Conservation (phyloP, 2,329 filamentous ascomycete genomes). For the Aureobasidium musti region DNA sequence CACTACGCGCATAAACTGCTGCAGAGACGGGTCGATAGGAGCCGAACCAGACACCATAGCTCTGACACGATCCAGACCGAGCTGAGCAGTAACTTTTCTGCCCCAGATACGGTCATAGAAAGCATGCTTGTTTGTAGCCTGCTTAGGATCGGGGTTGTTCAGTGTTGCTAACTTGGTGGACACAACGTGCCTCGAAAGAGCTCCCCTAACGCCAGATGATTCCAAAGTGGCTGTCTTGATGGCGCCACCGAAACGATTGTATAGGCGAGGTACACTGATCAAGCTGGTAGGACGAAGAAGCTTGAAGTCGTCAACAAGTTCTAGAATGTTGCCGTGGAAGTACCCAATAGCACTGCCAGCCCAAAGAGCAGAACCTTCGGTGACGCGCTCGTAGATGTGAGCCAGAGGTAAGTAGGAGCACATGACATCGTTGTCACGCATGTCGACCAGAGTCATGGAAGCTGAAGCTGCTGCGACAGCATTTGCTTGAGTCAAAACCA, state of each 20-base stretch:
- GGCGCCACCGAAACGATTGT: slow-evolving; percentile 83
- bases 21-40: slow-evolving; percentile 83
- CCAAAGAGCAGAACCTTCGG: slow-evolving; percentile 74
- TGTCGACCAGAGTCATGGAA: slow-evolving; percentile 57
- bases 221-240: slow-evolving; percentile 79
- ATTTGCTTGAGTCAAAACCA: slow-evolving; percentile 77
- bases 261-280: slow-evolving; percentile 86
- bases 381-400: slow-evolving; percentile 87
- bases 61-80: slow-evolving; percentile 73
- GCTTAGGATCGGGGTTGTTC: slow-evolving; percentile 65
- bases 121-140: slow-evolving; percentile 76
- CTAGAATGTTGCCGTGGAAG: slow-evolving; percentile 87
- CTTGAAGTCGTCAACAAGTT: slow-evolving; percentile 89
- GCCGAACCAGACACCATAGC: slow-evolving; percentile 86
- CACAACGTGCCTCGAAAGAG: slow-evolving; percentile 77
- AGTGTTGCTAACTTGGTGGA: slow-evolving; percentile 77
- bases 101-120: slow-evolving; percentile 88
- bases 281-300: slow-evolving; percentile 78
- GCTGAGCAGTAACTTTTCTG: slow-evolving; percentile 77
- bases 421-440: slow-evolving; percentile 62
- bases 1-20: slow-evolving; percentile 83
- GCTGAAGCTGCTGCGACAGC: slow-evolving; percentile 71
- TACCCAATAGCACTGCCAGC: slow-evolving; percentile 78
- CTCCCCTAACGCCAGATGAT: slow-evolving; percentile 75
- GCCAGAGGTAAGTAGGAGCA: slow-evolving; percentile 91